These are phyloP conservation scores for Curvularia sp. DNA, from an alignment of 2,329 filamentous ascomycete species.

Conservation along the genomic window DNA sequence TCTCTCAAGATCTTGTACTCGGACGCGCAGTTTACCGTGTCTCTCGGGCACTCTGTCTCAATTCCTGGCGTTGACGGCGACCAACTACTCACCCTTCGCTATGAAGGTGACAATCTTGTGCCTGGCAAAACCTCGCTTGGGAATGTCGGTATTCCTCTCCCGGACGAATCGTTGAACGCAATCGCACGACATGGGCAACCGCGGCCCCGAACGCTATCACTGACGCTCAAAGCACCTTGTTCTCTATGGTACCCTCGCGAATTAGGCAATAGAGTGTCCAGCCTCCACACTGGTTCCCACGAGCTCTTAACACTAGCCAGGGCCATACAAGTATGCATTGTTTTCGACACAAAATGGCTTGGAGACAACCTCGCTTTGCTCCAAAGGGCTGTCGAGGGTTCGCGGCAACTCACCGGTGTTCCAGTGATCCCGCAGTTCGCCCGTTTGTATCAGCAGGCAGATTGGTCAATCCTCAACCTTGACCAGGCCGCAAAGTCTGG, in stretches of 20 bases:
- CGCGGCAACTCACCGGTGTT: constrained; percentile 6
- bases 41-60: constrained; percentile 4
- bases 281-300: background rate
- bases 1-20: constrained; percentile 8
- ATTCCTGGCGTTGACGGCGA: constrained; percentile 3
- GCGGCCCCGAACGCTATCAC: constrained; percentile 6
- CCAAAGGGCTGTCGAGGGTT: constrained; percentile 1
- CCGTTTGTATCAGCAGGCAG: constrained; percentile 5
- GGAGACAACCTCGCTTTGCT: constrained; percentile 5
- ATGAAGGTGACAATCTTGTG: constrained; percentile 13
- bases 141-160: constrained; percentile 1
- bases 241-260: constrained; percentile 10
- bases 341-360: constrained; percentile 13
- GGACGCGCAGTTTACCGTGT: constrained; percentile 9
- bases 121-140: constrained; percentile 3
- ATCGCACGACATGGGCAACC: constrained; percentile 15
- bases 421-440: constrained; percentile 5
- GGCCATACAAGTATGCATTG: constrained; percentile 9
- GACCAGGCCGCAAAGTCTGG: constrained; percentile 1
- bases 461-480: constrained; percentile 8
- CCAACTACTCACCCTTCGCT: constrained; percentile 8
- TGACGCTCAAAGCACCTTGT: constrained; percentile 12
- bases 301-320: constrained; percentile 4
- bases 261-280: constrained; percentile 1
- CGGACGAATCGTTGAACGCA: background rate